phyloP scores from a whole-genome alignment of 495 filamentous ascomycete genomes.

The Apiosordaria backusii region DNA sequence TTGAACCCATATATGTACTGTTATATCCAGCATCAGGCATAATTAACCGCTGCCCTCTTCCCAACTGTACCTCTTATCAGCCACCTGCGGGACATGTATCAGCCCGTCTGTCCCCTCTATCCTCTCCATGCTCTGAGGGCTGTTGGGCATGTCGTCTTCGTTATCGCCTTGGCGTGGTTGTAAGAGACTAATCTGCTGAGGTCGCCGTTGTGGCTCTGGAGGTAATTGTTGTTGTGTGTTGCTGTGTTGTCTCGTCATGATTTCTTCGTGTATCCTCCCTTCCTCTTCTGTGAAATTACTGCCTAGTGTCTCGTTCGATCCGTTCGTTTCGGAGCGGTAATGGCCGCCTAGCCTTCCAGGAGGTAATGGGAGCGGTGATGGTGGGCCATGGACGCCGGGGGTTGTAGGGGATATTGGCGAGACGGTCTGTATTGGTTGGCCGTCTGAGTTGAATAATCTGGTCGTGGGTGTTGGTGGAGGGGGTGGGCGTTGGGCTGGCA shows the following conservation, averaged over 20 bases:
- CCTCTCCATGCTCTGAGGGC: slow-evolving; percentile 38
- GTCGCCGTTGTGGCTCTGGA: not conserved
- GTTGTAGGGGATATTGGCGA: not conserved
- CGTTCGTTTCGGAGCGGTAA: slow-evolving; percentile 21
- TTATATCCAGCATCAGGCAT: not conserved
- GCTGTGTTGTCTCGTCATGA: slow-evolving; percentile 8
- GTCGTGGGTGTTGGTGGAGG: slow-evolving; percentile 35
- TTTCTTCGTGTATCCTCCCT: slow-evolving; percentile 11
- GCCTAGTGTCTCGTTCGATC: slow-evolving; percentile 46
- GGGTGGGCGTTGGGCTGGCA: slow-evolving; percentile 27
- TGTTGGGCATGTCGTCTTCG: slow-evolving; percentile 26
- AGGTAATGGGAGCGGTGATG: slow-evolving; percentile 13
- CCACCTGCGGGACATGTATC: slow-evolving; percentile 50
- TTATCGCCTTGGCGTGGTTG: not conserved
- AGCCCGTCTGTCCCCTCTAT: slow-evolving; percentile 41
- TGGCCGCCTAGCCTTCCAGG: slow-evolving; percentile 12
- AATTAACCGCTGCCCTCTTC: slow-evolving; percentile 31
- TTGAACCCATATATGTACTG: not conserved
- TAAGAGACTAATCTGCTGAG: not conserved
- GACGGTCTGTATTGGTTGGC: slow-evolving; percentile 18
- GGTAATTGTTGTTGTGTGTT: not conserved
- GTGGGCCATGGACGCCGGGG: slow-evolving; percentile 10
- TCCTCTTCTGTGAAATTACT: slow-evolving; percentile 46
- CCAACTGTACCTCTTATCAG: slow-evolving; percentile 52
- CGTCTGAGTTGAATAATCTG: slow-evolving; percentile 33